A percentile compares a stretch with the other conserved stretches of the same genome.
These are phyloP conservation scores for Aspergillus quadricinctus DNA, from an alignment of 2,329 filamentous ascomycete genomes.

Conservation along the genomic window DNA sequence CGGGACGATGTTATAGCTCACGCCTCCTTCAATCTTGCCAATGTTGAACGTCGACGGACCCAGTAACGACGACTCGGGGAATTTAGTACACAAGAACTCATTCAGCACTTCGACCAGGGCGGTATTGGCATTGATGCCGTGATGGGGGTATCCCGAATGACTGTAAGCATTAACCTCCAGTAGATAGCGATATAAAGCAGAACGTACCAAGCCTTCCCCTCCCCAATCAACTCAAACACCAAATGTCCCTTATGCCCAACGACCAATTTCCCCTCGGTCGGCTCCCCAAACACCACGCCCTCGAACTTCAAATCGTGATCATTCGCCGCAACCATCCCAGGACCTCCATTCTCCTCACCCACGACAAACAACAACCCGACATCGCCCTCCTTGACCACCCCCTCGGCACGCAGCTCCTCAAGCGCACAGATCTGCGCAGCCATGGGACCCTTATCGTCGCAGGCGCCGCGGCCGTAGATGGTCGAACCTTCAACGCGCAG, in stretches of 20 bases:
- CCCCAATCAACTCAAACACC: conserved; percentile 28
- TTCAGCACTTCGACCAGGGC: conserved; percentile 30
- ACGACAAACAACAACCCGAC: conserved; percentile 61
- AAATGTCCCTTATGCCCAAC: conserved; percentile 51
- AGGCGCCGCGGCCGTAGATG: conserved; percentile 65
- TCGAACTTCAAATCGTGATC: conserved; percentile 41
- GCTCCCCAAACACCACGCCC: conserved; percentile 52
- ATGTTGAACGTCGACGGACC: conserved; percentile 40
- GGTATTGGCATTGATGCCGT: conserved; percentile 29
- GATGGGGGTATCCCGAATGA: conserved; percentile 37
- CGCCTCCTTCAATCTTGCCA: conserved; percentile 38
- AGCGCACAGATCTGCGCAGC: conserved; percentile 71
- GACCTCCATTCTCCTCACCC: conserved; percentile 52
- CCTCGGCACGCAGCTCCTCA: conserved; percentile 47
- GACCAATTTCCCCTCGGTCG: conserved; percentile 52
- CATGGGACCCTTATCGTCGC: conserved; percentile 60
- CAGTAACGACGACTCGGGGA: conserved; percentile 35
- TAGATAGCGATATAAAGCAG: neutral
- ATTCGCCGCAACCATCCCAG: conserved; percentile 53
- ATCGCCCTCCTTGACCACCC: conserved; percentile 45
- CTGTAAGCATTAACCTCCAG: conserved; percentile 12
- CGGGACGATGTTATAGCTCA: conserved; percentile 39
- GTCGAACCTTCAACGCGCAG: conserved; percentile 49
- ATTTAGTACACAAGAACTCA: conserved; percentile 17
- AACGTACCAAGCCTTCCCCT: conserved; percentile 18